These are phyloP conservation scores for Candida cerambycidarum DNA, from an alignment of 805 yeast genomes.

Conservation along the genomic window DNA sequence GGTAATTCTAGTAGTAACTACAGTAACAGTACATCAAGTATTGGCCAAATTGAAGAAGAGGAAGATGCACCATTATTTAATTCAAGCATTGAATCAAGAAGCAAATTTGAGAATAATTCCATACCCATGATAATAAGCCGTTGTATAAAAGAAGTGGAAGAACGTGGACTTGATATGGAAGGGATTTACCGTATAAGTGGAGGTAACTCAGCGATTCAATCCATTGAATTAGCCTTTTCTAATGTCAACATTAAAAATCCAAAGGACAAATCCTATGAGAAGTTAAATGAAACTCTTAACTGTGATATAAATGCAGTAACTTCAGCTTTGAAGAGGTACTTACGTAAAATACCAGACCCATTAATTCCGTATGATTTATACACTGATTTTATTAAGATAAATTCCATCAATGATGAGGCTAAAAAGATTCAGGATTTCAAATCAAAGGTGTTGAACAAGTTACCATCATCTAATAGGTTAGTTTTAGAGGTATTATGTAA, in stretches of 20 bases:
- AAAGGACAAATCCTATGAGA: slow-evolving; percentile 34
- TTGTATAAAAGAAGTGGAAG: slow-evolving; percentile 77
- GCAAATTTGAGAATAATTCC: slow-evolving; percentile 55
- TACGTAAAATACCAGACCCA: slow-evolving; percentile 83
- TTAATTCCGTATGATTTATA: slow-evolving; percentile 71
- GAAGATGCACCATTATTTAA: slow-evolving; percentile 39
- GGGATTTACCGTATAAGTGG: slow-evolving; percentile 94
- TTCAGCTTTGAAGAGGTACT: slow-evolving; percentile 80
- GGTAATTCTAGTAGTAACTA: slow-evolving; percentile 15
- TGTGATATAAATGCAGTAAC: slow-evolving; percentile 87
- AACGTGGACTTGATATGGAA: slow-evolving; percentile 70
- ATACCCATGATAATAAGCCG: slow-evolving; percentile 72
- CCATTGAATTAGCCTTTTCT: slow-evolving; percentile 42
- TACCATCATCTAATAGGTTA: slow-evolving; percentile 69
- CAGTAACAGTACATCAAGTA: slow-evolving; percentile 4
- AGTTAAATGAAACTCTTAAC: slow-evolving; percentile 31
- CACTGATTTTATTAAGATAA: slow-evolving; percentile 59
- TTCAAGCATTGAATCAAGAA: slow-evolving; percentile 62
- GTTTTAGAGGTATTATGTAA: slow-evolving; percentile 55
- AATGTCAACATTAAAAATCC: slow-evolving; percentile 20
- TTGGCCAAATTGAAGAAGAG: not conserved
- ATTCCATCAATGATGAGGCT: slow-evolving; percentile 19
- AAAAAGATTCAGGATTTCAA: slow-evolving; percentile 44
- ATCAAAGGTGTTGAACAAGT: slow-evolving; percentile 40
- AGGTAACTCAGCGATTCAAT: slow-evolving; percentile 63